These are phyloP conservation scores for Botrytis galanthina DNA, from an alignment of 2,329 filamentous ascomycete genomes.

Conservation along the genomic window DNA sequence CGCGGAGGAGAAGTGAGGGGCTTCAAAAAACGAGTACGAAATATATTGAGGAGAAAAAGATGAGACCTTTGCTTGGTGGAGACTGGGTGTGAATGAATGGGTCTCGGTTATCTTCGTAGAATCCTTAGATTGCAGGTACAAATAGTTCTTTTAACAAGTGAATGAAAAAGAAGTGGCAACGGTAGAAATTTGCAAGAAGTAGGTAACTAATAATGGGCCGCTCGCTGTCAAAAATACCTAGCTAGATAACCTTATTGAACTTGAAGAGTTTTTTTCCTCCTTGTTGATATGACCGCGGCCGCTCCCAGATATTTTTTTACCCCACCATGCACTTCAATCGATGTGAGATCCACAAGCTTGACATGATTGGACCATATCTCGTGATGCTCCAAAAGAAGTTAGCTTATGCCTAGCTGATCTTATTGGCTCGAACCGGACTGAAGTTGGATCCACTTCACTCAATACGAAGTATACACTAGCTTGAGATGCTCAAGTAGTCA, in stretches of 20 bases:
- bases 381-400: not conserved
- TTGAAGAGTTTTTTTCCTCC: constrained; percentile 4
- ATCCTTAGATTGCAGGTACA: not conserved
- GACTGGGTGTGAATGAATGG: not conserved
- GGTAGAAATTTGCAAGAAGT: not conserved
- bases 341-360: not conserved
- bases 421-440: not conserved
- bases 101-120: not conserved
- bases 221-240: not conserved
- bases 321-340: not conserved
- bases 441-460: not conserved
- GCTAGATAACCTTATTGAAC: not conserved
- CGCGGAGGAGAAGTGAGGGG: not conserved
- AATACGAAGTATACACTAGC: not conserved
- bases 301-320: constrained; percentile 4
- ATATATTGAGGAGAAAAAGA: not conserved
- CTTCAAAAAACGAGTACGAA: not conserved
- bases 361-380: not conserved
- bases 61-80: not conserved
- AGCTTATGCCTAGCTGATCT: not conserved
- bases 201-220: not conserved
- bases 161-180: not conserved
- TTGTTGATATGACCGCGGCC: not conserved
- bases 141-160: not conserved
- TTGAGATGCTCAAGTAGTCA: not conserved